Evolutionary conservation across 768 basidiomycete genomes (phyloP).

Genomic region (Leccinum sublutescens): DNA sequence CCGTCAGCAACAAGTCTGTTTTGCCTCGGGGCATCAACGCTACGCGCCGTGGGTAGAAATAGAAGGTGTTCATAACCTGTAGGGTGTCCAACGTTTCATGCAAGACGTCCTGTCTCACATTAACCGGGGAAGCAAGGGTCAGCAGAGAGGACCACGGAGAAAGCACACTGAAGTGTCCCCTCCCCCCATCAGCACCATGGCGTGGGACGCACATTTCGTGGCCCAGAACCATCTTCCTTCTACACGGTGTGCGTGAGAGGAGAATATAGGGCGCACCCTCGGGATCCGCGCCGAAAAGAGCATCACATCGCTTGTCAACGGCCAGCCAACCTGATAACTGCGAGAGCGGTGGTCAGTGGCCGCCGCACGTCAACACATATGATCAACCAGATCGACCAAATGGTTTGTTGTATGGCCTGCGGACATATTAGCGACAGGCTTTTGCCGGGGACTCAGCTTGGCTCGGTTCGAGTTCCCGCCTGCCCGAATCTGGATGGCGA

Average conservation of each 20-base stretch:
- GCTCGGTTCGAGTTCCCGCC: conserved; percentile 10
- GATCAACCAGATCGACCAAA: conserved; percentile 9
- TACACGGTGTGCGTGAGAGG: conserved; percentile 10
- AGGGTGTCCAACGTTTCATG: conserved; percentile 5
- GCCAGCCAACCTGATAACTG: conserved; percentile 6
- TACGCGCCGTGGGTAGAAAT: conserved; percentile 21
- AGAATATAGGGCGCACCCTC: conserved; percentile 8
- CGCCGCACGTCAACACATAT: conserved; percentile 22
- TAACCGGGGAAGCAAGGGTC: conserved; percentile 10
- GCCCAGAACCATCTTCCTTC: neutral
- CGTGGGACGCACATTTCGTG: neutral
- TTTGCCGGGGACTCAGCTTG: conserved; percentile 12
- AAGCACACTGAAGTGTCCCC: conserved; percentile 4
- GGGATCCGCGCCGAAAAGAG: neutral
- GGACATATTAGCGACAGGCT: conserved; percentile 19
- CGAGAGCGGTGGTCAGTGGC: conserved; percentile 3
- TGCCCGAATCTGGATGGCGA: conserved; percentile 25
- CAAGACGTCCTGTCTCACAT: conserved; percentile 10
- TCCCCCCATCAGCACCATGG: conserved; percentile 4
- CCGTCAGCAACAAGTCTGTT: neutral
- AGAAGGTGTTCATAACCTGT: conserved; percentile 19
- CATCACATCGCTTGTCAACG: neutral
- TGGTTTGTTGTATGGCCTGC: conserved; percentile 18
- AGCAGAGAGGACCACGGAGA: conserved; percentile 10
- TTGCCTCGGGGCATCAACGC: conserved; percentile 18